phyloP scores from a whole-genome alignment of 1,284 basidiomycete species.

The Austroboletus novae-zelandiae region DNA sequence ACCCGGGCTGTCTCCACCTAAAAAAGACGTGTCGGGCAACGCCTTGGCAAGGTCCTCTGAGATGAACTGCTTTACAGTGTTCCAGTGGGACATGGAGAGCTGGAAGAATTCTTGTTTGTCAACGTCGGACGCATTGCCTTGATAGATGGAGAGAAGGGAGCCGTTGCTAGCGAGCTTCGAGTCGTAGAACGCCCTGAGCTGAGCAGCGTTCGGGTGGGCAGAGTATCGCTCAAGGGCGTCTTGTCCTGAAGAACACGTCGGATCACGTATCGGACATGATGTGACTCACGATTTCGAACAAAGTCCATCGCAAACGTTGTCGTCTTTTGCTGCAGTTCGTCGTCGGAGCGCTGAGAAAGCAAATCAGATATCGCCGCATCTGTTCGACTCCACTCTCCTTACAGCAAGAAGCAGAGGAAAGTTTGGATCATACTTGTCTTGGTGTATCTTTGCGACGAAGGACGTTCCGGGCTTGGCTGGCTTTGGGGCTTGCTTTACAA shows the following conservation, averaged over 20 bases:
- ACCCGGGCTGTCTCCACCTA: constrained; percentile 46
- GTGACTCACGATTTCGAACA: constrained; percentile 44
- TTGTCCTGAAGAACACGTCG: constrained; percentile 28
- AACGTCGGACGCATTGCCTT: constrained; percentile 36
- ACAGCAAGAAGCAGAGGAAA: constrained; percentile 48
- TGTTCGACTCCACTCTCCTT: constrained; percentile 18
- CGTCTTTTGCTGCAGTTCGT: constrained; percentile 48
- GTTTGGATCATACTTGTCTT: constrained; percentile 59
- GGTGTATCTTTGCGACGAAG: constrained; percentile 49
- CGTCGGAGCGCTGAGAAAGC: constrained; percentile 44
- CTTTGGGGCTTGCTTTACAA: constrained; percentile 44
- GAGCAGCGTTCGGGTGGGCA: constrained; percentile 40
- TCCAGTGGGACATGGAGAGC: constrained; percentile 41
- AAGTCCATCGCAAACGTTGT: constrained; percentile 40
- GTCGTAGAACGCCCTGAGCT: constrained; percentile 52
- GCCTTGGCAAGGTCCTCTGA: constrained; percentile 39
- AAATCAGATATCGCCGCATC: background rate
- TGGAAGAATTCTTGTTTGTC: constrained; percentile 42
- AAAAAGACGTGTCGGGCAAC: constrained; percentile 45
- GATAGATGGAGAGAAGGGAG: constrained; percentile 44
- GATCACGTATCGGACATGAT: constrained; percentile 20
- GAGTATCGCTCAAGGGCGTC: constrained; percentile 43
- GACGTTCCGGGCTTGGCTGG: constrained; percentile 39
- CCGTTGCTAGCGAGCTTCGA: constrained; percentile 49
- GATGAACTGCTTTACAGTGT: constrained; percentile 38